phyloP scores from a whole-genome alignment of 176 grass and related monocot species.

The Musa troglodytarum region DNA sequence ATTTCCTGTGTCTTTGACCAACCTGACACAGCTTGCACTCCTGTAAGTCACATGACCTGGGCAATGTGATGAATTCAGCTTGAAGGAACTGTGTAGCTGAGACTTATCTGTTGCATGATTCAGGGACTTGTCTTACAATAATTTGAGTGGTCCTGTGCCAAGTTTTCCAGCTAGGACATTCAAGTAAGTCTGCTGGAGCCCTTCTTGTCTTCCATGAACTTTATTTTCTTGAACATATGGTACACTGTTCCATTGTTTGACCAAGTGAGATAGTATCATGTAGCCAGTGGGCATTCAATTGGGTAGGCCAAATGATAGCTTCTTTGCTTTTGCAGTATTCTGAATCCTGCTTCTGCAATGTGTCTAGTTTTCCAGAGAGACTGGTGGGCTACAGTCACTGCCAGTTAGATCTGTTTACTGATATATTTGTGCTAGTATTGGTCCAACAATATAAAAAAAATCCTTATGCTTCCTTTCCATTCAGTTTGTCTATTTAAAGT shows the following conservation, averaged over 20 bases:
- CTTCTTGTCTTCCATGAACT: background rate
- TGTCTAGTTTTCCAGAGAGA: background rate
- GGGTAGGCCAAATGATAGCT: no score
- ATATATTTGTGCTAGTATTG: background rate
- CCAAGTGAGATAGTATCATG: background rate
- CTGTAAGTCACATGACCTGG: slow-evolving; percentile 11
- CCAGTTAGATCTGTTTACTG: background rate
- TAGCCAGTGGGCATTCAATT: background rate
- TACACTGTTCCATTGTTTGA: slow-evolving; percentile 9
- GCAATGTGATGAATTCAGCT: background rate
- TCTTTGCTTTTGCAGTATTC: background rate
- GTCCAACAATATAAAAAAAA: no score
- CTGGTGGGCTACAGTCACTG: background rate
- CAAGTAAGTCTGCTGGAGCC: slow-evolving; percentile 43
- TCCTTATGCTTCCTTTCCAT: no score
- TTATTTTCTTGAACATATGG: background rate
- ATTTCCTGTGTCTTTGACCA: slow-evolving; percentile 6
- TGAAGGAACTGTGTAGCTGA: background rate
- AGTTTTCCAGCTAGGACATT: slow-evolving; percentile 63
- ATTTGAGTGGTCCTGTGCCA: slow-evolving; percentile 36
- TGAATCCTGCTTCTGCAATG: background rate
- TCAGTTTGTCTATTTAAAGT: no score
- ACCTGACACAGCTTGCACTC: slow-evolving; percentile 10
- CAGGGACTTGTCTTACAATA: slow-evolving; percentile 23
- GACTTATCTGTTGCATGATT: slow-evolving; percentile 3